Percentiles rank a stretch among this genome's conserved stretches.
phyloP scores from a whole-genome alignment of 1,139 yeast species.

The Pichia sp. region DNA sequence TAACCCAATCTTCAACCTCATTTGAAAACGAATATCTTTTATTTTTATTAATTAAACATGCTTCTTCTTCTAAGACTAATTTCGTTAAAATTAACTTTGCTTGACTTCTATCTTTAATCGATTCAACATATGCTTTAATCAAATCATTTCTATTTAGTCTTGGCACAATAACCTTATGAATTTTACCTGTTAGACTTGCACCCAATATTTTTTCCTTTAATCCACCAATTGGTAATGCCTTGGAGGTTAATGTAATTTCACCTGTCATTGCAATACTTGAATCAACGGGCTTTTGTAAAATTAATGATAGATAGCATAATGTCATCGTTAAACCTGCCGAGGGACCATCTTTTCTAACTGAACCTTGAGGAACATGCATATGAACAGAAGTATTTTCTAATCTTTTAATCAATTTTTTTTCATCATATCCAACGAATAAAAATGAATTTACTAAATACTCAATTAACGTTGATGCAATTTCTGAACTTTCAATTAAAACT shows the following conservation, averaged over 20 bases:
- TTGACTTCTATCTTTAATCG: conserved; percentile 25
- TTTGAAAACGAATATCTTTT: conserved; percentile 27
- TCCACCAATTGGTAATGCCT: conserved; percentile 87
- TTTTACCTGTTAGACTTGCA: conserved; percentile 67
- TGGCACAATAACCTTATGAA: conserved; percentile 60
- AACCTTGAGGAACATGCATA: conserved; percentile 86
- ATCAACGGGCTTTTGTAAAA: conserved; percentile 63
- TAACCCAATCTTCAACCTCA: conserved; percentile 41
- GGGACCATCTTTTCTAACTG: conserved; percentile 87
- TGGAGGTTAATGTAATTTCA: conserved; percentile 80
- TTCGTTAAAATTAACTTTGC: conserved; percentile 22
- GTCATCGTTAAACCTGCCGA: conserved; percentile 93
- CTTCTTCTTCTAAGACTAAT: conserved; percentile 26
- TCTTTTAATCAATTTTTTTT: conserved; percentile 32
- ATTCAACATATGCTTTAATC: conserved; percentile 39
- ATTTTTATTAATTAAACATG: conserved; percentile 16
- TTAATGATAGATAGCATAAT: conserved; percentile 64
- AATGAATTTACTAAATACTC: conserved; percentile 47
- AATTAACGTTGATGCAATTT: conserved; percentile 71
- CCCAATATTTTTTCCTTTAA: conserved; percentile 79
- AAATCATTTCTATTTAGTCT: conserved; percentile 65
- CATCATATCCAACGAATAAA: conserved; percentile 20
- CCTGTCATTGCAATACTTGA: conserved; percentile 85
- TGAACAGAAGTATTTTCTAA: conserved; percentile 60
- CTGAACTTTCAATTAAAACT: conserved; percentile 76